Percentiles rank a stretch among this genome's conserved stretches.
phyloP scores from a whole-genome alignment of 148 eudicot genomes.

The Limonium bicolor region DNA sequence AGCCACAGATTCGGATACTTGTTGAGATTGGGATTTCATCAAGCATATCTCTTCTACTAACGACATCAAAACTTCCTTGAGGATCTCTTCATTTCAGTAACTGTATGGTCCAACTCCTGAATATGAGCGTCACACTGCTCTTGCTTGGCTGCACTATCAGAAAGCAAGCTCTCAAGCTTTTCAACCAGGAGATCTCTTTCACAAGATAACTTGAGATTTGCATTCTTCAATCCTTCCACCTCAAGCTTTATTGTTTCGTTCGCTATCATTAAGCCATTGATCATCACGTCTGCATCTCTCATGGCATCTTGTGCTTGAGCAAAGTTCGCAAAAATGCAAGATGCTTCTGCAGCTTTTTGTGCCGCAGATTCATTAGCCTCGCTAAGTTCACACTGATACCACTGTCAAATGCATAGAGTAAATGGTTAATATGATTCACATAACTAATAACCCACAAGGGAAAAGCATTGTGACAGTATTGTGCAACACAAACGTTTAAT shows the following conservation, averaged over 20 bases:
- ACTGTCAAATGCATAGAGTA: slow-evolving; percentile 19
- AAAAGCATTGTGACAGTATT: not conserved
- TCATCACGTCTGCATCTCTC: slow-evolving; percentile 66
- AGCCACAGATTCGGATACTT: slow-evolving; percentile 24
- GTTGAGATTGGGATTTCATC: slow-evolving; percentile 42
- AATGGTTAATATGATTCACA: not conserved
- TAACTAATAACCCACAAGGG: not conserved
- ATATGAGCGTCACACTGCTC: slow-evolving; percentile 24
- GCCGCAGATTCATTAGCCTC: slow-evolving; percentile 45
- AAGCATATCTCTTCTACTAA: slow-evolving; percentile 25
- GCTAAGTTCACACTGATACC: slow-evolving; percentile 46
- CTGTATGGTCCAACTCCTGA: slow-evolving; percentile 34
- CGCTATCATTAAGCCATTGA: slow-evolving; percentile 58
- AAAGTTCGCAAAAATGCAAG: slow-evolving; percentile 50
- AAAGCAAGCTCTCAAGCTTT: slow-evolving; percentile 35
- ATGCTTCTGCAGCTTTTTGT: slow-evolving; percentile 56
- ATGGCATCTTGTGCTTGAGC: slow-evolving; percentile 70
- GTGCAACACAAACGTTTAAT: not conserved
- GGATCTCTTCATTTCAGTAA: slow-evolving; percentile 19
- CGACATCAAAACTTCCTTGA: slow-evolving; percentile 26
- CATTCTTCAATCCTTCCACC: slow-evolving; percentile 31
- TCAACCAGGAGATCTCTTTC: slow-evolving; percentile 30
- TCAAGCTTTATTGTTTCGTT: slow-evolving; percentile 61
- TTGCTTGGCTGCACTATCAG: slow-evolving; percentile 22
- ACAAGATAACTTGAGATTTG: slow-evolving; percentile 13